phyloP scores from a whole-genome alignment of 352 stramenopile species.

The Phytophthora pisi region DNA sequence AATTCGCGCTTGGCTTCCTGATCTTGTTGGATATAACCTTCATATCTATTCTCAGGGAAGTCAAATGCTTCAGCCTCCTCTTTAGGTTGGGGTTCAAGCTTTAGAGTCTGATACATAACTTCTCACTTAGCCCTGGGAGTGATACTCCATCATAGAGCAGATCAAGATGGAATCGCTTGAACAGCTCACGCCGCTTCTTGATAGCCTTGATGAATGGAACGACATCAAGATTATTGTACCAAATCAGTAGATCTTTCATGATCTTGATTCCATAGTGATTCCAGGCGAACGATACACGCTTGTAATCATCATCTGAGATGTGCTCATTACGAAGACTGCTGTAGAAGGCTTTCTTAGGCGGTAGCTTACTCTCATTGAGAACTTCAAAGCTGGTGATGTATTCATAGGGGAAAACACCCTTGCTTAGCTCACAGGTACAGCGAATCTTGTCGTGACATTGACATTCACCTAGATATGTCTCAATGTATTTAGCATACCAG shows the following conservation, averaged over 20 bases:
- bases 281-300: not conserved
- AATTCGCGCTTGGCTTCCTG: not conserved
- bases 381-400: slow-evolving; percentile 33
- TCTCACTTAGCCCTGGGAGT: slow-evolving; percentile 8
- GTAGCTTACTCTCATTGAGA: slow-evolving; percentile 22
- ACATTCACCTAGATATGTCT: slow-evolving; percentile 35
- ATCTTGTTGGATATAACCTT: not conserved
- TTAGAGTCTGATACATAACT: slow-evolving; percentile 9
- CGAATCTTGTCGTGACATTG: slow-evolving; percentile 34
- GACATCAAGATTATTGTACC: slow-evolving; percentile 33
- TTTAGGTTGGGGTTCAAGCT: not conserved
- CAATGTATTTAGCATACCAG: slow-evolving; percentile 31
- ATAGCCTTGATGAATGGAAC: slow-evolving; percentile 29
- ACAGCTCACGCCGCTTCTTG: slow-evolving; percentile 9
- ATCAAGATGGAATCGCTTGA: slow-evolving; percentile 19
- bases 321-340: not conserved
- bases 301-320: not conserved
- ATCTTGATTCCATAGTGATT: slow-evolving; percentile 4
- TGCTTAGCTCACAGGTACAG: slow-evolving; percentile 27
- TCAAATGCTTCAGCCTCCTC: not conserved
- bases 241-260: slow-evolving; percentile 38
- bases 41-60: not conserved
- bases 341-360: slow-evolving; percentile 29
- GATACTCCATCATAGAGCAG: slow-evolving; percentile 24
- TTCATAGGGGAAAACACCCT: slow-evolving; percentile 37